Percentiles rank a stretch among this genome's conserved stretches.
Conservation (phyloP, 306 rosid species). For the Quercus glauca region DNA sequence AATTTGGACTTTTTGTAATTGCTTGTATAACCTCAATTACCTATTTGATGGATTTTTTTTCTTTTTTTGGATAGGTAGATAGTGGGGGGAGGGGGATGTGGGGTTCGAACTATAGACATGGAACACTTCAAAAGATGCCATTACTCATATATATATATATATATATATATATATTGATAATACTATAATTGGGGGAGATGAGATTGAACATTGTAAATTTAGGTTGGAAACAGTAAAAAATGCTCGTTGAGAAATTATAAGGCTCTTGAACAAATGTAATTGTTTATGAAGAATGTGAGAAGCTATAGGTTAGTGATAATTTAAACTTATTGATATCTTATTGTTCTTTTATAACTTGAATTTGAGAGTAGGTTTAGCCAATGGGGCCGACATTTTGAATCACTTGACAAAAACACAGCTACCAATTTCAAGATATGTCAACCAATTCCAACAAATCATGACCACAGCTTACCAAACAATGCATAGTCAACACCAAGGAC, state of each 20-base stretch:
- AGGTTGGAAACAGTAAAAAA: background rate
- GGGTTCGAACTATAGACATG: no score
- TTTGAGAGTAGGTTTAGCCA: conserved; percentile 23
- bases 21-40: no score
- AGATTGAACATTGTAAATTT: no score
- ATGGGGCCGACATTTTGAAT: conserved; percentile 40
- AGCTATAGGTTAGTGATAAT: background rate
- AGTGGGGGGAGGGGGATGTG: no score
- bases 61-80: no score
- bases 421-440: conserved; percentile 37
- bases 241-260: no score
- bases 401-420: conserved; percentile 28
- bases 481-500: conserved; percentile 36
- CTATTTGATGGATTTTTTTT: no score
- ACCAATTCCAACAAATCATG: conserved; percentile 53
- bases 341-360: background rate
- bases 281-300: background rate
- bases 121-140: no score
- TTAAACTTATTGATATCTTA: background rate
- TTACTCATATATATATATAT: no score
- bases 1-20: no score
- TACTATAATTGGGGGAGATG: no score
- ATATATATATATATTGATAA: no score
- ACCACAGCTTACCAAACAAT: conserved; percentile 45
- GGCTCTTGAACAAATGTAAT: background rate